Evolutionary conservation across 2,329 filamentous ascomycete genomes (phyloP).

Genomic region (Aspergillus pseudotamarii): DNA sequence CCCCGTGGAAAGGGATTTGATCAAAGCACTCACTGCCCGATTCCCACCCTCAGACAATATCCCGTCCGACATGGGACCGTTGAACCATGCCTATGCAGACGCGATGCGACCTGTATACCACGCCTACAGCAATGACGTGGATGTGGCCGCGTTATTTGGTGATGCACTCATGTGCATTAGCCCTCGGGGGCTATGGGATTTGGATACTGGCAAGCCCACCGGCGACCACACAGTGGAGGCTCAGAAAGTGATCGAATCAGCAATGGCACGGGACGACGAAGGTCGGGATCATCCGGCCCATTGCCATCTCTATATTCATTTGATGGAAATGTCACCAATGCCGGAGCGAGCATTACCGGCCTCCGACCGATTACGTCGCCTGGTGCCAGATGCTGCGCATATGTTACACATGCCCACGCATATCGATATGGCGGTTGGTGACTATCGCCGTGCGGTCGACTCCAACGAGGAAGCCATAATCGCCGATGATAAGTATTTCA

Average conservation of each 20-base stretch:
- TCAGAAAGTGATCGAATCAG: slow-evolving; percentile 60
- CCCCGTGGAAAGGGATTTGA: slow-evolving; percentile 63
- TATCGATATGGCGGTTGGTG: slow-evolving; percentile 70
- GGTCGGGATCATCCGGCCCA: slow-evolving; percentile 64
- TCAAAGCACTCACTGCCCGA: slow-evolving; percentile 45
- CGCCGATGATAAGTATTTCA: slow-evolving; percentile 69
- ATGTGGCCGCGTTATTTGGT: slow-evolving; percentile 63
- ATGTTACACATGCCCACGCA: slow-evolving; percentile 77
- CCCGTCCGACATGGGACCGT: slow-evolving; percentile 51
- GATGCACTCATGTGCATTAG: slow-evolving; percentile 68
- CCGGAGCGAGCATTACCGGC: slow-evolving; percentile 64
- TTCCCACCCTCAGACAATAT: slow-evolving; percentile 53
- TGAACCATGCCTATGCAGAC: slow-evolving; percentile 61
- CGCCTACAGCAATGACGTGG: slow-evolving; percentile 57
- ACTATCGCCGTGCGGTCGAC: slow-evolving; percentile 68
- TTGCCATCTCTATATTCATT: slow-evolving; percentile 73
- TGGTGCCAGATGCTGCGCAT: slow-evolving; percentile 70
- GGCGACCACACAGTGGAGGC: slow-evolving; percentile 43
- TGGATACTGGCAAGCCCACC: slow-evolving; percentile 57
- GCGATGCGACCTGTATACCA: slow-evolving; percentile 60
- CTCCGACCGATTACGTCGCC: slow-evolving; percentile 63
- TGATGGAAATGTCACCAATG: slow-evolving; percentile 72
- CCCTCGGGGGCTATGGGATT: slow-evolving; percentile 64
- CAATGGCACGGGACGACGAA: slow-evolving; percentile 53
- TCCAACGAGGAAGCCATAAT: slow-evolving; percentile 67